These are phyloP conservation scores for Blastobotrys apis DNA, from an alignment of 1,139 yeast genomes.

Conservation along the genomic window DNA sequence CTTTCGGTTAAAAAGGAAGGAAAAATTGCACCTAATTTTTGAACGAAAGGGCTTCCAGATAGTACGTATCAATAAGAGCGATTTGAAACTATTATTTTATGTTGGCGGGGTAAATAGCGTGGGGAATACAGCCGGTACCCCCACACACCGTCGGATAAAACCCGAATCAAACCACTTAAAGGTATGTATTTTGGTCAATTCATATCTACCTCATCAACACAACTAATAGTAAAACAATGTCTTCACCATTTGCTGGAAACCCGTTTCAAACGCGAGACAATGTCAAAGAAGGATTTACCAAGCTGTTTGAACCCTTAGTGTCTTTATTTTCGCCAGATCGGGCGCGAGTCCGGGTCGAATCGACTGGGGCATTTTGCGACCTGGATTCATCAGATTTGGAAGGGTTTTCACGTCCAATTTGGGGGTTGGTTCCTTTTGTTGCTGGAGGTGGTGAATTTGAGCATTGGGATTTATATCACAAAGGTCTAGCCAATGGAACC, in stretches of 20 bases:
- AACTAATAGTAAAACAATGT: no score
- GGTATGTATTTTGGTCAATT: no score
- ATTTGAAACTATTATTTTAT: no score
- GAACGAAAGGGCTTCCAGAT: no score
- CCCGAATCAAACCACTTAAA: no score
- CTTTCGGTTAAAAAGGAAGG: no score
- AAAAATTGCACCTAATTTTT: no score
- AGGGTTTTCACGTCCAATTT: conserved; percentile 31
- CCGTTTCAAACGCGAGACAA: conserved; percentile 13
- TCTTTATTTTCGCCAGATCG: conserved; percentile 16
- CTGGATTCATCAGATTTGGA: conserved; percentile 27
- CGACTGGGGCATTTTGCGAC: conserved; percentile 24
- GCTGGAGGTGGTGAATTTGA: conserved; percentile 30
- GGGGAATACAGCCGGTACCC: no score
- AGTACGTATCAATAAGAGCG: no score
- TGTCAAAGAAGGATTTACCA: conserved; percentile 15
- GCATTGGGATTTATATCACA: conserved; percentile 22
- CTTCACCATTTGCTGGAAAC: conserved; percentile 13
- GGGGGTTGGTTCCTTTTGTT: conserved; percentile 30
- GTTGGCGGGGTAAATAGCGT: no score
- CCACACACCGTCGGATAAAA: no score
- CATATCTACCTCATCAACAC: no score
- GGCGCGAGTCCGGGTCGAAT: conserved; percentile 19
- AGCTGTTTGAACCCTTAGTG: conserved; percentile 16
- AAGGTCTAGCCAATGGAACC: conserved; percentile 32